Conservation (phyloP, 148 eudicot genomes). For the Nepenthes gracilis region DNA sequence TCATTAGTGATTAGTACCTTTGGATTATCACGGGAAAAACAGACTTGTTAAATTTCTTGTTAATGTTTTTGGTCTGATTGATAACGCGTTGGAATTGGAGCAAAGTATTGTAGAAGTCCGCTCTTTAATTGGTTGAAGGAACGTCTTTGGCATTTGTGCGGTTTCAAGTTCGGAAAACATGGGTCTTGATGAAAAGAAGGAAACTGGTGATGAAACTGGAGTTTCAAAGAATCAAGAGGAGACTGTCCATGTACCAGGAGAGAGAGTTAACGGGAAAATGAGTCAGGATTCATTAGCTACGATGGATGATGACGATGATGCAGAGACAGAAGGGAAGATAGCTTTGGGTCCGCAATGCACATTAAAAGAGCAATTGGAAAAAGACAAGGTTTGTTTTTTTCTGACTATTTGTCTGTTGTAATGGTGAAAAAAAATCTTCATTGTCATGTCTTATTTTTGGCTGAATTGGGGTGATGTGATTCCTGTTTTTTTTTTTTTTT, state of each 20-base stretch:
- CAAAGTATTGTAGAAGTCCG: no score
- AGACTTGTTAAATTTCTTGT: no score
- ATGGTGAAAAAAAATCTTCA: no score
- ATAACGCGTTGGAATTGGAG: no score
- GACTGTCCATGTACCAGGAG: conserved; percentile 17
- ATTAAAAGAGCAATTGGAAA: conserved; percentile 66
- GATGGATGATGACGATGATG: conserved; percentile 45
- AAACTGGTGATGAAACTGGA: conserved; percentile 16
- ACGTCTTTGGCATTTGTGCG: conserved; percentile 29
- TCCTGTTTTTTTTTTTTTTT: no score
- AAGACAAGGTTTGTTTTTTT: conserved; percentile 56
- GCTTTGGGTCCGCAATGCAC: conserved; percentile 72
- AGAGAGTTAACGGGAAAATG: conserved; percentile 33
- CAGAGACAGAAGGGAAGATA: conserved; percentile 38
- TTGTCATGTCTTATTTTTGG: no score
- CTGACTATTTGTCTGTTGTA: no score
- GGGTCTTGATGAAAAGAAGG: conserved; percentile 56
- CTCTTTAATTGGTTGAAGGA: no score
- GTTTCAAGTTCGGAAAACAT: conserved; percentile 32
- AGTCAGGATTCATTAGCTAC: conserved; percentile 39
- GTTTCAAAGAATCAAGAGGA: conserved; percentile 13
- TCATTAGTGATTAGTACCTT: no score
- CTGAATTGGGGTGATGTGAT: no score
- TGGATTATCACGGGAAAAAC: no score
- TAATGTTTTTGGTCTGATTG: no score